Conservation (phyloP, 225 moss, liverwort and hornwort species). For the Pseudisothecium myosuroides region DNA sequence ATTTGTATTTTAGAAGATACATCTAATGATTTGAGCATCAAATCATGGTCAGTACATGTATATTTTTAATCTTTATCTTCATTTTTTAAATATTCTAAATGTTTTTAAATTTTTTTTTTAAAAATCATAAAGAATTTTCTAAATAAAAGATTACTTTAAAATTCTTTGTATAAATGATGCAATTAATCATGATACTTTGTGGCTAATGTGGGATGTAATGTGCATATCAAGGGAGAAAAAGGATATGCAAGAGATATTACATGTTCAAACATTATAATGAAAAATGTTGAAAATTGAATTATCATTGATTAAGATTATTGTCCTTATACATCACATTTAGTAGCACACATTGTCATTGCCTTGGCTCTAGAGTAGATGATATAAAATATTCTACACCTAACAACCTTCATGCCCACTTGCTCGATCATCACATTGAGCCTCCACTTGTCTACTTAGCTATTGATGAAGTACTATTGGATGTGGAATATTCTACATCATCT, state of each 20-base stretch:
- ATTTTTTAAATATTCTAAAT: background rate
- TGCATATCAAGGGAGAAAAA: background rate
- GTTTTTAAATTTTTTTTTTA: too few relatives aligned
- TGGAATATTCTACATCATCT: too few relatives aligned
- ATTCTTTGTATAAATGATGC: background rate
- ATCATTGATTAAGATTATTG: background rate
- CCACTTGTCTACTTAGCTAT: too few relatives aligned
- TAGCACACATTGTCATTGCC: too few relatives aligned
- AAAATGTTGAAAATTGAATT: background rate
- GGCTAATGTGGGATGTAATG: background rate
- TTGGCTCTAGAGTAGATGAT: too few relatives aligned
- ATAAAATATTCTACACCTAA: too few relatives aligned
- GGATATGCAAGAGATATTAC: background rate
- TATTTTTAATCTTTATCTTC: background rate
- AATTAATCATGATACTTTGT: background rate
- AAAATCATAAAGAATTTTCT: too few relatives aligned
- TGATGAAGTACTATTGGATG: too few relatives aligned
- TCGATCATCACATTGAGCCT: too few relatives aligned
- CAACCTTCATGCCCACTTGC: too few relatives aligned
- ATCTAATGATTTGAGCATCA: background rate
- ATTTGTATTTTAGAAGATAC: background rate
- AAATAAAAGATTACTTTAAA: background rate
- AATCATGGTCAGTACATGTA: background rate
- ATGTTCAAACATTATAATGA: background rate
- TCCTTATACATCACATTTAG: background rate